Conservation (phyloP, 2,329 filamentous ascomycete genomes). For the Ustilaginoidea virens region DNA sequence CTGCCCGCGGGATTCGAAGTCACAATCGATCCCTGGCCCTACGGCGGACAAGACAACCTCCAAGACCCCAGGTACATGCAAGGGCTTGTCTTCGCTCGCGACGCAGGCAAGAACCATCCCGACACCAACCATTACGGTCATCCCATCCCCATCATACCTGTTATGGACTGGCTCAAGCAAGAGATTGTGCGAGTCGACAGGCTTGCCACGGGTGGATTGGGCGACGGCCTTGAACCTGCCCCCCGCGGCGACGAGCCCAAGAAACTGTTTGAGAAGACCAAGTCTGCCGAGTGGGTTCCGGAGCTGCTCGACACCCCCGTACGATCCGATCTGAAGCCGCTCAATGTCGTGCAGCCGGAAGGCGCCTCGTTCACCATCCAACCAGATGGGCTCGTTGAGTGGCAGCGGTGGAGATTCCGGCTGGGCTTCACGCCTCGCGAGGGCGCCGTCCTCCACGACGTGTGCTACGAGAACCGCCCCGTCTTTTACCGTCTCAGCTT, state of each 20-base stretch:
- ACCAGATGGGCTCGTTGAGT: conserved; percentile 31
- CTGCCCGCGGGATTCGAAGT: conserved; percentile 28
- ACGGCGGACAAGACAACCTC: conserved; percentile 29
- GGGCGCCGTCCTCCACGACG: conserved; percentile 54
- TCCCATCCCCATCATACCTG: conserved; percentile 41
- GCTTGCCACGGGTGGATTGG: conserved; percentile 30
- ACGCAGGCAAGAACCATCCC: conserved; percentile 24
- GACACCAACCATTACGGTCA: conserved; percentile 49
- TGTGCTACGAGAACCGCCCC: conserved; percentile 49
- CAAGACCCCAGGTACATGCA: conserved; percentile 30
- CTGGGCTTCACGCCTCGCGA: conserved; percentile 57
- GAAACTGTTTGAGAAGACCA: conserved; percentile 28
- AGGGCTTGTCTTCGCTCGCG: conserved; percentile 32
- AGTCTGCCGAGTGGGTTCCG: conserved; percentile 29
- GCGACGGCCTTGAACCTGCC: conserved; percentile 26
- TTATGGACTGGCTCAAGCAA: conserved; percentile 41
- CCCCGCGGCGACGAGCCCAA: conserved; percentile 21
- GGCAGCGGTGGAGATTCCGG: conserved; percentile 57
- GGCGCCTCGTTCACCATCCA: conserved; percentile 49
- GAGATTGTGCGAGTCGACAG: conserved; percentile 41
- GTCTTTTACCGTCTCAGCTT: conserved; percentile 52
- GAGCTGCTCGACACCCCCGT: conserved; percentile 32
- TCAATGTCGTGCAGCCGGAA: conserved; percentile 56
- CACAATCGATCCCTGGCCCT: conserved; percentile 50
- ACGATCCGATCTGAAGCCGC: conserved; percentile 45